These are phyloP conservation scores for Coemansia sp. DNA, from an alignment of 192 early-diverging fungal genomes.

Conservation along the genomic window DNA sequence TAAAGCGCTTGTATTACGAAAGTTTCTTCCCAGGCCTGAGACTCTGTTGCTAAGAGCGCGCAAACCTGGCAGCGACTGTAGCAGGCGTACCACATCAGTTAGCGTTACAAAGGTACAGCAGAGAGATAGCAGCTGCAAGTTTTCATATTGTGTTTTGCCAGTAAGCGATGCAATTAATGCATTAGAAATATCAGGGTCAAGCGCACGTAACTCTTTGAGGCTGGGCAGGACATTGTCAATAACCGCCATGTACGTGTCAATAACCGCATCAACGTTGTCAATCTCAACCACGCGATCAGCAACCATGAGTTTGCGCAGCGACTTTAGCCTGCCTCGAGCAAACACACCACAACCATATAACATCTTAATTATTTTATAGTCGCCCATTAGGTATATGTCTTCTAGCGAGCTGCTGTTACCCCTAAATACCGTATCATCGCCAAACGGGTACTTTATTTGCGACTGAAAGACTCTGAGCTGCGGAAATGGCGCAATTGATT, in stretches of 20 bases:
- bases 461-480: slow-evolving; percentile 3
- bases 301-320: neutral
- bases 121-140: slow-evolving; percentile 5
- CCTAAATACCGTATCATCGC: slow-evolving; percentile 6
- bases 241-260: slow-evolving; percentile 4
- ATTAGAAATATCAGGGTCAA: slow-evolving; percentile 3
- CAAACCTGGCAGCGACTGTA: neutral
- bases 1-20: neutral
- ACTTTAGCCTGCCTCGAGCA: slow-evolving; percentile 3
- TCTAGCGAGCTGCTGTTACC: slow-evolving; percentile 6
- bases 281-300: slow-evolving; percentile 4
- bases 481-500: neutral
- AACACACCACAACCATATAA: slow-evolving; percentile 3
- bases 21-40: neutral
- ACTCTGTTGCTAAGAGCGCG: neutral
- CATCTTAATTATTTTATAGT: slow-evolving; percentile 4
- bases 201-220: neutral
- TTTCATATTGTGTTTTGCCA: neutral
- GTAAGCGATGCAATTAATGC: slow-evolving; percentile 3
- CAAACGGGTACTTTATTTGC: slow-evolving; percentile 2
- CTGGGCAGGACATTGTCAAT: slow-evolving; percentile 3
- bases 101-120: neutral
- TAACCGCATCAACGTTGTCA: slow-evolving; percentile 1
- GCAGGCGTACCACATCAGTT: slow-evolving; percentile 3
- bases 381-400: neutral